These are phyloP conservation scores for Lachancea fermentati DNA, from an alignment of 805 yeast species.

Conservation along the genomic window DNA sequence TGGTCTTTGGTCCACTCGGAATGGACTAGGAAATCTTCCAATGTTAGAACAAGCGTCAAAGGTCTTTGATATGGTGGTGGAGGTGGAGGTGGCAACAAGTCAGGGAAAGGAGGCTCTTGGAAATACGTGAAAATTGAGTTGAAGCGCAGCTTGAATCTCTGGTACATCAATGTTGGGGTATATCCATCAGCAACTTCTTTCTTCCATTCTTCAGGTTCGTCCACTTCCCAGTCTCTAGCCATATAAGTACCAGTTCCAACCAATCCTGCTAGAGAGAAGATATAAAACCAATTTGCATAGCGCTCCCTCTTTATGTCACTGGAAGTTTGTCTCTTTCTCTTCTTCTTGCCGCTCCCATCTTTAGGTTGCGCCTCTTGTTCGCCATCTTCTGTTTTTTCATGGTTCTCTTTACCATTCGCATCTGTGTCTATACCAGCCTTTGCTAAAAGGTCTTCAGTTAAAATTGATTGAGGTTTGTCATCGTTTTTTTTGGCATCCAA, in stretches of 20 bases:
- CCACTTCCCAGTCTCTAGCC: constrained; percentile 81
- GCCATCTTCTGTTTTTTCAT: constrained; percentile 12
- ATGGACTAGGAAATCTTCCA: constrained; percentile 88
- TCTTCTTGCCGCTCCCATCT: constrained; percentile 24
- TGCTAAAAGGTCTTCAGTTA: constrained; percentile 75
- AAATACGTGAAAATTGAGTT: constrained; percentile 73
- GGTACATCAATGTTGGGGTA: constrained; percentile 57
- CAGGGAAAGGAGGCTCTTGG: constrained; percentile 90
- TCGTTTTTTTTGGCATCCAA: constrained; percentile 11
- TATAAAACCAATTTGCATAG: constrained; percentile 69
- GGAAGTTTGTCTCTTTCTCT: constrained; percentile 60
- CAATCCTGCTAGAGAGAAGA: constrained; percentile 43
- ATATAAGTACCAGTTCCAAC: constrained; percentile 58
- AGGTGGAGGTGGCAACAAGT: constrained; percentile 85
- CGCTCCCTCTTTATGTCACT: constrained; percentile 78
- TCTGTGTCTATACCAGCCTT: constrained; percentile 74
- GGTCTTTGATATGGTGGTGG: constrained; percentile 92
- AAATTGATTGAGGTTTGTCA: constrained; percentile 43
- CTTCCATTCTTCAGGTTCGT: constrained; percentile 57
- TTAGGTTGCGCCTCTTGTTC: constrained; percentile 13
- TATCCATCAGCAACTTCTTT: constrained; percentile 60
- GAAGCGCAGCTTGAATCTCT: constrained; percentile 65
- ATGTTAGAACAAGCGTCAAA: constrained; percentile 76
- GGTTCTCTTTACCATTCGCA: constrained; percentile 9
- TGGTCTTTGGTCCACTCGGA: constrained; percentile 85